phyloP scores from a whole-genome alignment of 345 rosid genomes.

The Euclidium syriacum region DNA sequence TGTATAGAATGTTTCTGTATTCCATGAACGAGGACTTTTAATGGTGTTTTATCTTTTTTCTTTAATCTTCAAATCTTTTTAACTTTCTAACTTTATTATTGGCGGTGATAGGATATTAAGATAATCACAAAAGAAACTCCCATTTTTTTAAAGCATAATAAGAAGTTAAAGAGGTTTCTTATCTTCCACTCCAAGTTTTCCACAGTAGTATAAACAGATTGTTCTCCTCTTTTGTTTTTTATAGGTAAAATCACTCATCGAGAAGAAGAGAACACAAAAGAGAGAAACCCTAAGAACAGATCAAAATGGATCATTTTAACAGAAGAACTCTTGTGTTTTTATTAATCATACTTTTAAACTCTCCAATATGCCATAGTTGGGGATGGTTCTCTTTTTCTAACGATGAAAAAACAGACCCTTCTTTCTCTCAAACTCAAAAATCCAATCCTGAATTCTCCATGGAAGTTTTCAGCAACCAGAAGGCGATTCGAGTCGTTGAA shows the following conservation, averaged over 20 bases:
- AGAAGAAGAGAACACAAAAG: conserved; percentile 3
- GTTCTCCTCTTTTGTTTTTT: neutral
- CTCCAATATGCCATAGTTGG: conserved; percentile 42
- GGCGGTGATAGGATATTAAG: no score
- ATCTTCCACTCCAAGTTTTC: no score
- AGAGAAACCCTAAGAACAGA: neutral
- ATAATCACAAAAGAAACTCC: no score
- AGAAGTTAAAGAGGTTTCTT: no score
- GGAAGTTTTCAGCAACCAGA: conserved; percentile 37
- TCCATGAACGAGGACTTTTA: no score
- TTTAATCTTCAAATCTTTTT: no score
- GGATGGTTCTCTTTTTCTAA: conserved; percentile 47
- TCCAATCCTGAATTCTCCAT: conserved; percentile 56
- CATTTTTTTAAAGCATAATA: no score
- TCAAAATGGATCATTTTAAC: conserved; percentile 13
- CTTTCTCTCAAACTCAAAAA: conserved; percentile 9
- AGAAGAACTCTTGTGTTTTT: conserved; percentile 17
- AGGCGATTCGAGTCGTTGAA: conserved; percentile 45
- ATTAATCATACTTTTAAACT: conserved; percentile 27
- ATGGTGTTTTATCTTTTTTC: no score
- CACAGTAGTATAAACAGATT: no score
- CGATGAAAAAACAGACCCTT: neutral
- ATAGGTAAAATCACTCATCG: no score
- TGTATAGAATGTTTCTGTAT: no score
- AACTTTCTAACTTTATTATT: no score